A percentile compares a stretch with the other conserved stretches of the same genome.
Evolutionary conservation across 768 basidiomycete species (phyloP).

Genomic region (Calocera viscosa): DNA sequence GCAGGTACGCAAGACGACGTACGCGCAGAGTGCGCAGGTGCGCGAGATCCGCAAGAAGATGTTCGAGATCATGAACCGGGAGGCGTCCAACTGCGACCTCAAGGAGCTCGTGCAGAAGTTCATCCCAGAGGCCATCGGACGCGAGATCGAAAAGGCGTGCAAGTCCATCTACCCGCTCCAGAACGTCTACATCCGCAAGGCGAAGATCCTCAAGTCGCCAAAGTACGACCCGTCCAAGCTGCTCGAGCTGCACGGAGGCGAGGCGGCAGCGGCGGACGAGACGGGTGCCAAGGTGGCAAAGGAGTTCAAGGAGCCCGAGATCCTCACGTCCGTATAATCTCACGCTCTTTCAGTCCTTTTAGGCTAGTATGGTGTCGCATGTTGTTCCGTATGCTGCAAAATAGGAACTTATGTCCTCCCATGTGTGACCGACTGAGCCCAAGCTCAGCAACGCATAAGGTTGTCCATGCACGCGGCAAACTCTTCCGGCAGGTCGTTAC

Average conservation of each 20-base stretch:
- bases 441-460: no score
- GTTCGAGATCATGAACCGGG: conserved; percentile 97
- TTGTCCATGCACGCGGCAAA: no score
- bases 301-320: conserved; percentile 97
- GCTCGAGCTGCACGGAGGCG: conserved; percentile 91
- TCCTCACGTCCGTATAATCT: conserved; percentile 75
- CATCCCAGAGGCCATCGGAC: conserved; percentile 94
- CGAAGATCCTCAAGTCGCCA: conserved; percentile 96
- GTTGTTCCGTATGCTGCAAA: conserved; percentile 3
- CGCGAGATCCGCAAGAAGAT: conserved; percentile 98
- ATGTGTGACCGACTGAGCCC: neutral
- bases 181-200: conserved; percentile 98
- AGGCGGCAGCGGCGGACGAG: conserved; percentile 87
- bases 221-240: conserved; percentile 94
- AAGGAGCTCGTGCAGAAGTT: conserved; percentile 99
- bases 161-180: conserved; percentile 96
- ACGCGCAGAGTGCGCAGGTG: conserved; percentile 89
- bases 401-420: conserved; percentile 1
- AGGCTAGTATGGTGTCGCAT: neutral
- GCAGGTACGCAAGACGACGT: conserved; percentile 98
- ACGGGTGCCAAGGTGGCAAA: conserved; percentile 86
- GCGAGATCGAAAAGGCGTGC: conserved; percentile 97
- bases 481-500: no score
- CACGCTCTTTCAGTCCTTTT: conserved; percentile 5
- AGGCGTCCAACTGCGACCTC: conserved; percentile 87